Evolutionary conservation across 2,329 filamentous ascomycete species (phyloP).

Genomic region (Lizonia empirigonia): DNA sequence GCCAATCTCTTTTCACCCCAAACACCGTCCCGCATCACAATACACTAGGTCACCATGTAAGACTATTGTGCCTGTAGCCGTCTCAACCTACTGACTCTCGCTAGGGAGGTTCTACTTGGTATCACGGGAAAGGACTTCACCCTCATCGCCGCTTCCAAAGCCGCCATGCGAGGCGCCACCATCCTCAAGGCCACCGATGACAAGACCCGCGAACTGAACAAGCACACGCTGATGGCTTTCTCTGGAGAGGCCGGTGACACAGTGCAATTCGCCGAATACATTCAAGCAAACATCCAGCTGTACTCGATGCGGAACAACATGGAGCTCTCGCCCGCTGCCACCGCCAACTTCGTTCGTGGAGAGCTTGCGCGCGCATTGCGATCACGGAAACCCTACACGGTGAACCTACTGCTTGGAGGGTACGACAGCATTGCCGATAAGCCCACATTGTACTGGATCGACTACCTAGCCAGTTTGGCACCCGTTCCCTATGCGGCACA

Average conservation of each 20-base stretch:
- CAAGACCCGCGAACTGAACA: conserved; percentile 92
- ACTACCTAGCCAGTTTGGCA: conserved; percentile 90
- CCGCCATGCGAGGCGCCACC: conserved; percentile 95
- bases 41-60: conserved; percentile 41
- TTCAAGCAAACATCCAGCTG: conserved; percentile 96
- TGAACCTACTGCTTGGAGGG: conserved; percentile 93
- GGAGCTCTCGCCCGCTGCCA: conserved; percentile 85
- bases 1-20: neutral
- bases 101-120: conserved; percentile 94
- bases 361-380: conserved; percentile 90
- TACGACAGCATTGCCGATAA: conserved; percentile 90
- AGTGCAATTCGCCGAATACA: conserved; percentile 99
- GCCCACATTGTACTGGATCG: conserved; percentile 94
- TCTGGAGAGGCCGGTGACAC: conserved; percentile 94
- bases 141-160: conserved; percentile 96
- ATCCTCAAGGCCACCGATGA: conserved; percentile 95
- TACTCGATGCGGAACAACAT: conserved; percentile 98
- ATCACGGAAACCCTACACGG: conserved; percentile 92
- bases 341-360: conserved; percentile 90
- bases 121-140: conserved; percentile 99
- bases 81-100: conserved; percentile 22
- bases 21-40: conserved; percentile 13
- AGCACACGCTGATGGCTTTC: conserved; percentile 93
- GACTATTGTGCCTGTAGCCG: conserved; percentile 5
- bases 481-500: conserved; percentile 94